Evolutionary conservation across 2,329 filamentous ascomycete genomes (phyloP).

Genomic region (Talaromyces marneffei): DNA sequence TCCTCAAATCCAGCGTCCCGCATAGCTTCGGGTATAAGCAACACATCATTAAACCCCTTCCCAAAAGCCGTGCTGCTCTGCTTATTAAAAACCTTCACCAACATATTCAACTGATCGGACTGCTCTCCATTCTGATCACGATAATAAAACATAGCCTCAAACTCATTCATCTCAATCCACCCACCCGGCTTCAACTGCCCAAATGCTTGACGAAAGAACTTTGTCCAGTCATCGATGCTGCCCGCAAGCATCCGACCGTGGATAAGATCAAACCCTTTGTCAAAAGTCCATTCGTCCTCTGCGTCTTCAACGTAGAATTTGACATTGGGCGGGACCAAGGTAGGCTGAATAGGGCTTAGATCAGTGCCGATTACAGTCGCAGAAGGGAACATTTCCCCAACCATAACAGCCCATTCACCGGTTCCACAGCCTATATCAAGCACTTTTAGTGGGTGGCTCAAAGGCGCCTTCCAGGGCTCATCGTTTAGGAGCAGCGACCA

Average conservation of each 20-base stretch:
- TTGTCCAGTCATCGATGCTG: constrained; percentile 20
- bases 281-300: constrained; percentile 25
- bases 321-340: constrained; percentile 27
- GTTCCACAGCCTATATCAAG: constrained; percentile 41
- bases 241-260: constrained; percentile 26
- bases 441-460: constrained; percentile 25
- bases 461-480: constrained; percentile 21
- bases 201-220: constrained; percentile 20
- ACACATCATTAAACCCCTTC: constrained; percentile 8
- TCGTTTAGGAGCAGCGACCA: constrained; percentile 23
- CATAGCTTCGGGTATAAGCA: constrained; percentile 23
- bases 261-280: constrained; percentile 27
- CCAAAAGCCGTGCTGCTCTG: constrained; percentile 12
- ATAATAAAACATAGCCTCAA: constrained; percentile 20
- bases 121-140: constrained; percentile 18
- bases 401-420: constrained; percentile 40
- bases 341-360: constrained; percentile 36
- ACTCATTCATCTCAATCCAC: constrained; percentile 27
- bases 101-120: constrained; percentile 17
- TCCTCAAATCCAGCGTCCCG: constrained; percentile 30
- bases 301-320: constrained; percentile 30
- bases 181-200: constrained; percentile 26
- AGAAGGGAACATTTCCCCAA: constrained; percentile 26
- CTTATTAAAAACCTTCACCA: constrained; percentile 23
- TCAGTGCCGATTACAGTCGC: constrained; percentile 34